A percentile compares a stretch with the other conserved stretches of the same genome.
Conservation (phyloP, 1,139 yeast species). For the Casaregolazyma lundiana region DNA sequence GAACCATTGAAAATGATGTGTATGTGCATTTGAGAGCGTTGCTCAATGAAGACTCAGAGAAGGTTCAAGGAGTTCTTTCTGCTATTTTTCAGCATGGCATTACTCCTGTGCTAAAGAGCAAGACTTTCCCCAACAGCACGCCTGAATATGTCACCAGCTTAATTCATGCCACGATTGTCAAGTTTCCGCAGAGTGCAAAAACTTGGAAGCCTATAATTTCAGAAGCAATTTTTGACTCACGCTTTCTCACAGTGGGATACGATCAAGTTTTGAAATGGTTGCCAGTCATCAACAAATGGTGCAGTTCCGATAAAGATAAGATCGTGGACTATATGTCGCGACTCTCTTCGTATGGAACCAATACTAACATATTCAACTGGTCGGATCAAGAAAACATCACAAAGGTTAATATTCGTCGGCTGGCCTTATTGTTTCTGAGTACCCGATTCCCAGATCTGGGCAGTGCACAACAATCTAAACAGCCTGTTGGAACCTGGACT, state of each 20-base stretch:
- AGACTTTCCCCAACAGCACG: constrained; percentile 17
- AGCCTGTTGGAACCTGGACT: constrained; percentile 8
- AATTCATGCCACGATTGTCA: constrained; percentile 11
- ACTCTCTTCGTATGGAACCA: constrained; percentile 47
- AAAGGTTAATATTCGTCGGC: constrained; percentile 50
- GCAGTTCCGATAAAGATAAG: constrained; percentile 53
- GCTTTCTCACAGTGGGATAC: constrained; percentile 38
- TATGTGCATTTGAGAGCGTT: constrained; percentile 40
- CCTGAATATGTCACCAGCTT: constrained; percentile 29
- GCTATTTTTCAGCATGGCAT: constrained; percentile 40
- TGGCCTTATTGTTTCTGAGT: constrained; percentile 58
- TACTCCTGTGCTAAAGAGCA: constrained; percentile 41
- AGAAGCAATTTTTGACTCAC: constrained; percentile 36
- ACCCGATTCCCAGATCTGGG: constrained; percentile 38
- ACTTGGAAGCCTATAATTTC: constrained; percentile 38
- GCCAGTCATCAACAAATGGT: constrained; percentile 52
- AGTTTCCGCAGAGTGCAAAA: constrained; percentile 27
- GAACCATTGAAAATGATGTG: constrained; percentile 34
- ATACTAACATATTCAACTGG: constrained; percentile 63
- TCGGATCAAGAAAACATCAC: constrained; percentile 62
- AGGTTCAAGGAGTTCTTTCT: constrained; percentile 38
- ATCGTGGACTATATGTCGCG: constrained; percentile 49
- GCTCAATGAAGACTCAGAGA: constrained; percentile 45
- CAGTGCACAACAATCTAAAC: not conserved
- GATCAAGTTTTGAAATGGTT: constrained; percentile 42